phyloP scores from a whole-genome alignment of 2,329 filamentous ascomycete genomes.

The Aureobasidium sp. region DNA sequence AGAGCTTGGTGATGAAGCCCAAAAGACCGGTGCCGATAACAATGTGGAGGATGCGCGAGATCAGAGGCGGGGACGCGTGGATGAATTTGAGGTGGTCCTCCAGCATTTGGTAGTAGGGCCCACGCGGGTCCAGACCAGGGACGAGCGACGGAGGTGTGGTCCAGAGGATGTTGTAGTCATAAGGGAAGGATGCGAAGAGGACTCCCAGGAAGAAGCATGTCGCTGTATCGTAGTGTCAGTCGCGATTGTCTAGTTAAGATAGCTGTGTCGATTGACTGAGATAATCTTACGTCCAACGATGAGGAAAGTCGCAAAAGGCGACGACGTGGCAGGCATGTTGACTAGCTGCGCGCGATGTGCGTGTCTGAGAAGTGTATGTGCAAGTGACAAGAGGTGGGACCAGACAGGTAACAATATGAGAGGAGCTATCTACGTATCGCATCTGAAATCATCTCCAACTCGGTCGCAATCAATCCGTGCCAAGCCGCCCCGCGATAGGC shows the following conservation, averaged over 20 bases:
- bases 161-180: conserved; percentile 88
- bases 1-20: conserved; percentile 90
- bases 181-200: conserved; percentile 92
- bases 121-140: conserved; percentile 29
- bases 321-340: conserved; percentile 15
- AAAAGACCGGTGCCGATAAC: conserved; percentile 79
- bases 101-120: conserved; percentile 70
- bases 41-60: conserved; percentile 89
- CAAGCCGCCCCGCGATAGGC: conserved; percentile 7
- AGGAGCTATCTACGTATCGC: background rate
- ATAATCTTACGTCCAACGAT: conserved; percentile 78
- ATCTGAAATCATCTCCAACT: background rate
- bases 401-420: background rate
- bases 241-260: background rate
- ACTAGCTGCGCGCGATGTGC: background rate
- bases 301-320: conserved; percentile 85
- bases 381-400: background rate
- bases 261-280: background rate
- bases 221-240: conserved; percentile 25
- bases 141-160: conserved; percentile 50
- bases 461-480: background rate
- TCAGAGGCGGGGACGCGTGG: conserved; percentile 83
- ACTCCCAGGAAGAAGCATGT: conserved; percentile 98
- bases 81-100: conserved; percentile 87
- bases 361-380: background rate